These are phyloP conservation scores for Aspergillus caelatus DNA, from an alignment of 2,329 filamentous ascomycete species.

Conservation along the genomic window DNA sequence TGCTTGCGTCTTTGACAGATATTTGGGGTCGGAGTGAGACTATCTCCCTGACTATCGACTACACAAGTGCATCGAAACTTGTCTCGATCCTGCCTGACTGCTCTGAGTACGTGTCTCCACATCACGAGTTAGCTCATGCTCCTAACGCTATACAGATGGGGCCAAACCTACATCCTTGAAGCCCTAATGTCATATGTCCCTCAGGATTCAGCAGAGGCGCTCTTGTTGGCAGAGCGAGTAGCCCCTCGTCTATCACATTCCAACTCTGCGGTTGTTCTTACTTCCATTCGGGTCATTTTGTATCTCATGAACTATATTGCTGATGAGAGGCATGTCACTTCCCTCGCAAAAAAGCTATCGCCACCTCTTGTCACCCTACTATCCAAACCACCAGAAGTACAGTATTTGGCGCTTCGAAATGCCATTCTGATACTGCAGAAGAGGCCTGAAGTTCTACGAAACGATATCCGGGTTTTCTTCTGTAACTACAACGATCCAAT, in stretches of 20 bases:
- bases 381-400: conserved; percentile 96
- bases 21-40: conserved; percentile 98
- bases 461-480: conserved; percentile 98
- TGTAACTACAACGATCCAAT: conserved; percentile 99
- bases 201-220: conserved; percentile 83
- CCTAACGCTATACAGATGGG: conserved; percentile 68
- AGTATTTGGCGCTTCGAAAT: conserved; percentile 92
- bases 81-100: conserved; percentile 95
- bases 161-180: conserved; percentile 97
- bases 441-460: conserved; percentile 87
- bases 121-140: not conserved
- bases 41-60: conserved; percentile 98
- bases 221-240: conserved; percentile 88
- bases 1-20: conserved; percentile 87
- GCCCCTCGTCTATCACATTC: conserved; percentile 94
- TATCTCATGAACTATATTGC: conserved; percentile 99
- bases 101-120: conserved; percentile 72
- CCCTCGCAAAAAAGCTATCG: conserved; percentile 87
- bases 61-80: conserved; percentile 96
- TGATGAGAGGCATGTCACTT: conserved; percentile 83
- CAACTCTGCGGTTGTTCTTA: conserved; percentile 94
- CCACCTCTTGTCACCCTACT: conserved; percentile 92
- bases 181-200: conserved; percentile 97
- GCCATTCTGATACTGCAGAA: conserved; percentile 91
- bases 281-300: conserved; percentile 92